Base-by-base conservation (phyloP, 208 protist genomes). In the Trypanosomatidae sp. region DNA sequence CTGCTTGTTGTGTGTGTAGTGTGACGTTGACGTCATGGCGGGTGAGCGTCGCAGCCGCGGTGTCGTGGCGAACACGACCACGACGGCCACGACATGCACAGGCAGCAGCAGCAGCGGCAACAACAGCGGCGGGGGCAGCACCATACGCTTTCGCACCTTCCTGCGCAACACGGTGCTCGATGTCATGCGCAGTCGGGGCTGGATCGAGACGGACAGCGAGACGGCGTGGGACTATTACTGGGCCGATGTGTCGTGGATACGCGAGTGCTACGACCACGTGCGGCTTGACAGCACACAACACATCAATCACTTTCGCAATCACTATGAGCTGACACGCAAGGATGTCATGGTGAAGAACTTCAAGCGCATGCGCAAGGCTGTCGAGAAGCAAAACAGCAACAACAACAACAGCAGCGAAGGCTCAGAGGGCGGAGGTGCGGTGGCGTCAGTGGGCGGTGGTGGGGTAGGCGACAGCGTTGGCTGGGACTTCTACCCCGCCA, bases 321-420 rank as follows among this genome's bases (percentile, higher is more conserved):
- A 97, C 72, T 97, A 96, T 68, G 91, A 97, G 68, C 74, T 98
- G 1, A 97, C 94, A 2, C 76, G 92, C 22, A 98, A 98, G 63
- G 92, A 98, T 44, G 66, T 95, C 20, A 89, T 97, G 69, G 86
- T 94, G 62, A 96, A 97, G 56, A 96, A 98, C 50, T 64, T 97
- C 37, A 97, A 97, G 67, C 71, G 86, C 13, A 85, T 94, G 70
- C 64, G 77, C 37, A 86, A 92, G 55, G 48, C 68, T 6, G 35
- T 95, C 5, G 87, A 97, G 61, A 64, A 78, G 42, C n/a, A n/a
- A n/a, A n/a, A n/a, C n/a, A n/a, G n/a, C n/a, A n/a, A n/a, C n/a
- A n/a, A n/a, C n/a, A n/a, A n/a, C n/a, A n/a, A n/a, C n/a, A n/a
- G n/a, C n/a, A n/a, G n/a, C n/a, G n/a, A n/a, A n/a, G n/a, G n/a